Evolutionary conservation across 176 grass and related monocot genomes (phyloP).

Genomic region (Microstegium vimineum): DNA sequence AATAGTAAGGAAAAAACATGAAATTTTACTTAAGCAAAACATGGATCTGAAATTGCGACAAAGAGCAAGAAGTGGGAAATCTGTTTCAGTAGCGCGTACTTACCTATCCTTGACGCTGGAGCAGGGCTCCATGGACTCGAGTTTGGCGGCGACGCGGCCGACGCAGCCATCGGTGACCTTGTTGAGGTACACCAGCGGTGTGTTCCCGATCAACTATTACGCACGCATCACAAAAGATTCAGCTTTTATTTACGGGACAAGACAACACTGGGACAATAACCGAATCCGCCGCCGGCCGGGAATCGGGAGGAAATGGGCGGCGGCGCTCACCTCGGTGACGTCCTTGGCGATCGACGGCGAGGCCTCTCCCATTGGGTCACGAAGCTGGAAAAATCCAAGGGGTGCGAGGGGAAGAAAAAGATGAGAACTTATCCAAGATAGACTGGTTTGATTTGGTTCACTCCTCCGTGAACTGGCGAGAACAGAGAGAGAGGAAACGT

Average conservation of each 20-base stretch:
- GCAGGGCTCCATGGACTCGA: conserved; percentile 96
- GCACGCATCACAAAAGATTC: neutral
- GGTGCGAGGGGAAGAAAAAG: too few species aligned
- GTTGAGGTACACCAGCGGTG: conserved; percentile 88
- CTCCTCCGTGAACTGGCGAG: neutral
- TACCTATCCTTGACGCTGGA: conserved; percentile 99
- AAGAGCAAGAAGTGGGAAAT: neutral
- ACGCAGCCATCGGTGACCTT: conserved; percentile 66
- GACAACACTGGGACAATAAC: neutral
- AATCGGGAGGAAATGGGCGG: neutral
- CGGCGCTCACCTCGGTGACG: conserved; percentile 61
- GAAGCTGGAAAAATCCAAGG: neutral
- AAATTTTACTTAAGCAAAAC: neutral
- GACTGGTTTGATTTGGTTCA: neutral
- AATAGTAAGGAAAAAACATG: neutral
- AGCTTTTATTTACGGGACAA: neutral
- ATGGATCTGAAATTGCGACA: neutral
- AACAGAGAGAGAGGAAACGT: neutral
- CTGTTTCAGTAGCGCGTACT: neutral
- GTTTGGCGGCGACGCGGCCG: conserved; percentile 73
- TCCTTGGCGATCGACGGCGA: conserved; percentile 57
- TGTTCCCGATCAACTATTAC: conserved; percentile 89
- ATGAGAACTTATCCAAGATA: neutral
- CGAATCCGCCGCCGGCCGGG: neutral
- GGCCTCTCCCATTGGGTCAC: conserved; percentile 47